These are phyloP conservation scores for Pezicula radicicola DNA, from an alignment of 2,329 filamentous ascomycete species.

Conservation along the genomic window DNA sequence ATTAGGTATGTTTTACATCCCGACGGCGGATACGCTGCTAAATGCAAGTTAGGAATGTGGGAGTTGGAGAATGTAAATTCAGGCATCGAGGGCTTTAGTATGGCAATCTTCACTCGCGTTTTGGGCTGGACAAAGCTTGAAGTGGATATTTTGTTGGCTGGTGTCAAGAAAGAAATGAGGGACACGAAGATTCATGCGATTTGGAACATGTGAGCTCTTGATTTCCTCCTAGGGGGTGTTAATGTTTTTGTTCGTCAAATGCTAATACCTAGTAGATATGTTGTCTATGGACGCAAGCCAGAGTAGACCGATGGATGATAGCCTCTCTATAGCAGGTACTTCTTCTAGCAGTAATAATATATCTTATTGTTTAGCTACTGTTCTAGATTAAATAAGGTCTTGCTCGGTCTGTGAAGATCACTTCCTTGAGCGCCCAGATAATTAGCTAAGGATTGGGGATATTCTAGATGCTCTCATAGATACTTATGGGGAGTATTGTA, in stretches of 20 bases:
- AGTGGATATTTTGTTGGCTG: constrained; percentile 28
- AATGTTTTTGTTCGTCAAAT: background rate
- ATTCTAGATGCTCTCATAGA: too few relatives aligned
- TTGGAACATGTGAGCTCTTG: constrained; percentile 13
- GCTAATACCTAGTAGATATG: too few relatives aligned
- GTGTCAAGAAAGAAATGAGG: constrained; percentile 30
- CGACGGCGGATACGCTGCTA: constrained; percentile 47
- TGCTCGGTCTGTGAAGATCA: too few relatives aligned
- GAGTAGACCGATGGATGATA: too few relatives aligned
- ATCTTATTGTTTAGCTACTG: too few relatives aligned
- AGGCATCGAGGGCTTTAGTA: constrained; percentile 20
- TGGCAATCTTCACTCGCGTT: constrained; percentile 19
- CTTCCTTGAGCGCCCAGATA: too few relatives aligned
- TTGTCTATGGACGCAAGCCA: constrained; percentile 10
- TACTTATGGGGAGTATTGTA: too few relatives aligned
- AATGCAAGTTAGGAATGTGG: constrained; percentile 13
- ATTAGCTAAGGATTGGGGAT: too few relatives aligned
- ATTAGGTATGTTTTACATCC: too few relatives aligned
- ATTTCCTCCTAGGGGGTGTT: background rate
- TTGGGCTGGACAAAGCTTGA: constrained; percentile 22
- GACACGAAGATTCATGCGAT: constrained; percentile 29
- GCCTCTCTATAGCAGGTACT: too few relatives aligned
- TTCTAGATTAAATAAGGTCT: too few relatives aligned
- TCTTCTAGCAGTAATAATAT: too few relatives aligned
- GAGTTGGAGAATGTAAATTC: constrained; percentile 22